A percentile compares a stretch with the other conserved stretches of the same genome.
phyloP scores from a whole-genome alignment of 2,329 filamentous ascomycete genomes.

The Fusarium beomiforme region DNA sequence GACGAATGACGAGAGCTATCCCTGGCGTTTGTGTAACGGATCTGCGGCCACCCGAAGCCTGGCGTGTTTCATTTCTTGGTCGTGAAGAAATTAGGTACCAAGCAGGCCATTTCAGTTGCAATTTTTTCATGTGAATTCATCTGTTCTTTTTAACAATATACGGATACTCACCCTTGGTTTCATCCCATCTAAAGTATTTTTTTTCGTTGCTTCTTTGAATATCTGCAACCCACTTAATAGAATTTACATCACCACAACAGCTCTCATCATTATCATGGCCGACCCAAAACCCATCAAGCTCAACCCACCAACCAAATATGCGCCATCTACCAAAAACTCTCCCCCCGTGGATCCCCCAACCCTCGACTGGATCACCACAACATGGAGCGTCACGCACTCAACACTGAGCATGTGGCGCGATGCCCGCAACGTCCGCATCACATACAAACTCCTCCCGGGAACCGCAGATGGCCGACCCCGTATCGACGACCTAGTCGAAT shows the following conservation, averaged over 20 bases:
- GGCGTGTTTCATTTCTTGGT: constrained; percentile 26
- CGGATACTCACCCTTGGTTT: not conserved
- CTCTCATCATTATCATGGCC: constrained; percentile 34
- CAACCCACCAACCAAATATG: constrained; percentile 60
- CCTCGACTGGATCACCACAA: constrained; percentile 69
- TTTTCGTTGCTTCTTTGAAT: not conserved
- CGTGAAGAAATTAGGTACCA: constrained; percentile 23
- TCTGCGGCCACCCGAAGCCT: constrained; percentile 25
- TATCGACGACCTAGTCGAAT: constrained; percentile 78
- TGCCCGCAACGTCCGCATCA: constrained; percentile 82
- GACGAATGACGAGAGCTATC: constrained; percentile 3
- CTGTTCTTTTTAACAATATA: not conserved
- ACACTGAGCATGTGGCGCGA: constrained; percentile 83
- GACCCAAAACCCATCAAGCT: constrained; percentile 39
- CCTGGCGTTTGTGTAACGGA: constrained; percentile 3
- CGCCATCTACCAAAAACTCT: constrained; percentile 37
- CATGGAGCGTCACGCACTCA: constrained; percentile 80
- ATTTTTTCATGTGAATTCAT: constrained; percentile 4
- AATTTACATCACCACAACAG: not conserved
- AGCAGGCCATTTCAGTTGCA: not conserved
- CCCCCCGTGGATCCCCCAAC: constrained; percentile 55
- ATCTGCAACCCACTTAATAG: not conserved
- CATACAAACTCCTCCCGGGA: constrained; percentile 68
- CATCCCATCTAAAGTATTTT: not conserved
- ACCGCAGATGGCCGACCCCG: constrained; percentile 53